Base-by-base conservation (phyloP, 768 basidiomycete species). In the Termitomyces heimii region DNA sequence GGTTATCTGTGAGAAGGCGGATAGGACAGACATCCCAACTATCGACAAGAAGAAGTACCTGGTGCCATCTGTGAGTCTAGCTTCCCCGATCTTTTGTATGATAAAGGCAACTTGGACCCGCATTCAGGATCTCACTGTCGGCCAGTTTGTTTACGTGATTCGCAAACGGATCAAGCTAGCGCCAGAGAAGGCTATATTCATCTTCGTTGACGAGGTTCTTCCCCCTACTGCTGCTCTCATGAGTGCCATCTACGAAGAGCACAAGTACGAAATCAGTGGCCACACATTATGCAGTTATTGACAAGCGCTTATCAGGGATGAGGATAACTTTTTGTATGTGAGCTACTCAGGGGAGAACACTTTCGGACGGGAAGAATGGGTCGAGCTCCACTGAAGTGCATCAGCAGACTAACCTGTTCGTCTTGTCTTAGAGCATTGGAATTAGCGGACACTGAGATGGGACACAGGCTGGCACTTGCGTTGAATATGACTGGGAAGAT, bases 41-140 rank as follows among this genome's bases (percentile, higher is more conserved):
- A 98, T 99, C 70, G 97, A 99, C 82, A 99, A 99, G 91, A 98
- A 99, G 94, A 99, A 99, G 81, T 99, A 99, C 66, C 81, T 99
- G 53, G 97, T 99, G 10, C 97, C 97, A 44, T 95, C 94, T 55
- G 96, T 96, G 67, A 66, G 89, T 71, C 49, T 1, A 37, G 7
- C n/a, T 31, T 42, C 28, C 26, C 39, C 56, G 59, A 64, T 65
- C 35, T 63, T n/a, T 22, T 10, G 43, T 24, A 18, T 35, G 13
- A 22, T n/a, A 7, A 52, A 3, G 13, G 35, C 40, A 28, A 49
- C 35, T 54, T 10, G 51, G 9, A n/a, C 3, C 53, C 13, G 31
- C 31, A 16, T 22, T 37, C 63, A 98, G 94, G 94, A 98, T 75
- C 77, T 97, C 56, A 98, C 94, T 42, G 95, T 98, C 9, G 95